Conservation (phyloP, 2,329 filamentous ascomycete species). For the Penicillium corylophilum region DNA sequence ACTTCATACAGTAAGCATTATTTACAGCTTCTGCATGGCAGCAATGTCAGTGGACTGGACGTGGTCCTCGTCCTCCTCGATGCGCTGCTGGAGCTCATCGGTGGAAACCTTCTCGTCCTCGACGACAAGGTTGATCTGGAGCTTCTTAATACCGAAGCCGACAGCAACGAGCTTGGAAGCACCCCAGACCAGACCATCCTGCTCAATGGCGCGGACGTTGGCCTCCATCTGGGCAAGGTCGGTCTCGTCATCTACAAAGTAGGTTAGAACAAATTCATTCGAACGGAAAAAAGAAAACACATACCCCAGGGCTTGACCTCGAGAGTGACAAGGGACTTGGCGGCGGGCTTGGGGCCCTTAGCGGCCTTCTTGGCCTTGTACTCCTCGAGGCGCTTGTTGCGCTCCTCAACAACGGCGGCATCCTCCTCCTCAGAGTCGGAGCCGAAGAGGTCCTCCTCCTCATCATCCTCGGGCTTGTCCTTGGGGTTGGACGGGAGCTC, state of each 20-base stretch:
- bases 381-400: conserved; percentile 85
- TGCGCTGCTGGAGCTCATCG: conserved; percentile 82
- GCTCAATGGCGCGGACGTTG: conserved; percentile 77
- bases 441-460: conserved; percentile 91
- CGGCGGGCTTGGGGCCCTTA: conserved; percentile 78
- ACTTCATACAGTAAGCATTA: conserved; percentile 33
- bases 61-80: conserved; percentile 85
- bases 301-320: conserved; percentile 99
- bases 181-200: conserved; percentile 97
- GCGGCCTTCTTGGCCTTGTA: conserved; percentile 96
- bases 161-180: conserved; percentile 83
- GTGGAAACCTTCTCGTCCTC: conserved; percentile 95
- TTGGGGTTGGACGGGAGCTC: conserved; percentile 82
- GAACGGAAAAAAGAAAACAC: conserved; percentile 36
- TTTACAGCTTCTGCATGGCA: conserved; percentile 91
- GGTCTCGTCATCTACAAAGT: conserved; percentile 76
- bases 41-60: conserved; percentile 90
- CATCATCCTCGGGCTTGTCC: conserved; percentile 76
- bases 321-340: conserved; percentile 93
- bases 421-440: conserved; percentile 93
- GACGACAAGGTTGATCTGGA: conserved; percentile 96
- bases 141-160: conserved; percentile 98
- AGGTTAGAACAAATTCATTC: conserved; percentile 17
- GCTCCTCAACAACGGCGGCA: conserved; percentile 76
- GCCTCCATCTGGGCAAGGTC: conserved; percentile 80